A percentile compares a stretch with the other conserved stretches of the same genome.
phyloP scores from a whole-genome alignment of 257 asterid species.

The Solanum sitiens region DNA sequence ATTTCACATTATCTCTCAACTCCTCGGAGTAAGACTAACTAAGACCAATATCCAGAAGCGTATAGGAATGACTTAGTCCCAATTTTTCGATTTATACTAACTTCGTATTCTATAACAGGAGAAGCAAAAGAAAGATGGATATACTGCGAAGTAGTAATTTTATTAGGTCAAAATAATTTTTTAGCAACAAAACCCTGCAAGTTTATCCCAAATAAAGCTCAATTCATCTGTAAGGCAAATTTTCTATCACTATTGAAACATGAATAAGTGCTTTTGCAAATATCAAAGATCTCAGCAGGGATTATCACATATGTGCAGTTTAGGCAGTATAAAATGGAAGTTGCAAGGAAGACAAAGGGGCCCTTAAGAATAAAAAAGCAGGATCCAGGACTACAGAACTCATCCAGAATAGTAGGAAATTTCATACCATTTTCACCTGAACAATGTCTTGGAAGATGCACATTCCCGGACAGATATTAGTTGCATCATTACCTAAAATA shows the following conservation, averaged over 20 bases:
- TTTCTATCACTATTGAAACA: not conserved
- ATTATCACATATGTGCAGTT: not conserved
- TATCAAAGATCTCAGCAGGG: not conserved
- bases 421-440: conserved; percentile 48
- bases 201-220: not conserved
- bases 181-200: not conserved
- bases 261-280: not conserved
- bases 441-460: conserved; percentile 61
- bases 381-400: not conserved
- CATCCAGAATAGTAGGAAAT: conserved; percentile 21
- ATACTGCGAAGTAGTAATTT: not conserved
- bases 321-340: not conserved
- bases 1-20: not conserved
- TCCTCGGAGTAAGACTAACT: not conserved
- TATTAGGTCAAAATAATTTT: not conserved
- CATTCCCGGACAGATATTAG: not conserved
- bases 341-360: not conserved
- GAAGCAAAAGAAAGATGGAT: not conserved
- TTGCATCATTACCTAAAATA: conserved; percentile 19
- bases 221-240: not conserved
- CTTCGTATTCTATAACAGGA: not conserved
- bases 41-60: not conserved
- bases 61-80: not conserved
- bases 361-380: not conserved
- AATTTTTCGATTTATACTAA: not conserved